These are phyloP conservation scores for Fusarium sarcochroum DNA, from an alignment of 2,329 filamentous ascomycete species.

Conservation along the genomic window DNA sequence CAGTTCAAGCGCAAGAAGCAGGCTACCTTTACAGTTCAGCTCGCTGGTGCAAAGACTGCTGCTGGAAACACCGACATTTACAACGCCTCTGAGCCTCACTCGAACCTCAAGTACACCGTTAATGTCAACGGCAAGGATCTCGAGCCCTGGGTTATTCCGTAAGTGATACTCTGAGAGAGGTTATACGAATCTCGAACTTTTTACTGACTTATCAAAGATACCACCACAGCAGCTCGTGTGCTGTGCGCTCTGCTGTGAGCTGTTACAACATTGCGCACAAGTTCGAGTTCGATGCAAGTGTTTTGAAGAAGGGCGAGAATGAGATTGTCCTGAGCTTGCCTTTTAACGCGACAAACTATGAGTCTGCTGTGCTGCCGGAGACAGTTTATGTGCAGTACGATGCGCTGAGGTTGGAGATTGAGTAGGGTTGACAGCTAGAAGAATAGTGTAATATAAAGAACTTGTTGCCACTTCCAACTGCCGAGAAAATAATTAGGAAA, in stretches of 20 bases:
- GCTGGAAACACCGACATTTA: conserved; percentile 72
- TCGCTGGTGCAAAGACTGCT: conserved; percentile 73
- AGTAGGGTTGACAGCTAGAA: conserved; percentile 25
- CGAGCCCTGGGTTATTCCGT: conserved; percentile 71
- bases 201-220: conserved; percentile 34
- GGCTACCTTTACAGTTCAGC: conserved; percentile 73
- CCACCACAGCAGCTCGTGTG: conserved; percentile 64
- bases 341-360: conserved; percentile 70
- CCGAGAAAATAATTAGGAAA: conserved; percentile 23
- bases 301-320: conserved; percentile 67
- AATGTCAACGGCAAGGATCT: conserved; percentile 58
- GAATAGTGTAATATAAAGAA: background rate
- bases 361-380: conserved; percentile 68
- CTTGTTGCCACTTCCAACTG: background rate
- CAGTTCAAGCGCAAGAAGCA: conserved; percentile 58
- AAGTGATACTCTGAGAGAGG: conserved; percentile 25
- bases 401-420: conserved; percentile 71
- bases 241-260: conserved; percentile 69
- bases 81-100: conserved; percentile 66
- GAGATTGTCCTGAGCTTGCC: conserved; percentile 70
- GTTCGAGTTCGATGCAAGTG: conserved; percentile 66
- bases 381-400: conserved; percentile 76
- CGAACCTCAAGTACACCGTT: conserved; percentile 65
- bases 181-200: too few species aligned
- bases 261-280: conserved; percentile 75